Conservation (phyloP, 2,329 filamentous ascomycete species). For the Aspergillus fructus region DNA sequence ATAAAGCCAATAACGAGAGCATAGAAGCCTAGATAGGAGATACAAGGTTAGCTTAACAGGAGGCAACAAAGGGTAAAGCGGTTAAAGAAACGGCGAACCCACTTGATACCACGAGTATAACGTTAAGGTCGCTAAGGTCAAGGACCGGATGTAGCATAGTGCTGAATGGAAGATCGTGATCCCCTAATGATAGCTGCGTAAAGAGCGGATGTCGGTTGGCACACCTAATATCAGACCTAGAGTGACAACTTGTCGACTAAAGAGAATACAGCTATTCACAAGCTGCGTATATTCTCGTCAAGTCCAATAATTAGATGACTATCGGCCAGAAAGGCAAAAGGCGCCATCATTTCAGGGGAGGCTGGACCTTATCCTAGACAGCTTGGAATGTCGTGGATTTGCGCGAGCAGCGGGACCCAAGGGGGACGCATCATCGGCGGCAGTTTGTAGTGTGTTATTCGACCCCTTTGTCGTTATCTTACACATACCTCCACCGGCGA, state of each 20-base stretch:
- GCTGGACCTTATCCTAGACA: neutral
- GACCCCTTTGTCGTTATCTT: constrained; percentile 6
- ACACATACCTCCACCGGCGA: neutral
- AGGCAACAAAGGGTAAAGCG: neutral
- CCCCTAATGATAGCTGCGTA: neutral
- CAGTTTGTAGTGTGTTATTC: constrained; percentile 2
- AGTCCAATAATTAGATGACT: neutral
- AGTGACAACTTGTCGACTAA: neutral
- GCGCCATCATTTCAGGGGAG: neutral
- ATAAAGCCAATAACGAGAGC: constrained; percentile 34
- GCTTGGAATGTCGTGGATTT: neutral
- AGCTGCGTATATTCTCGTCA: neutral
- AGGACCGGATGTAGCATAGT: constrained; percentile 37
- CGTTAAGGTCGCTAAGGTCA: constrained; percentile 35
- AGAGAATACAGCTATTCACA: neutral
- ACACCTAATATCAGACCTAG: neutral
- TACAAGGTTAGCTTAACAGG: constrained; percentile 7
- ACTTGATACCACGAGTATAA: constrained; percentile 35
- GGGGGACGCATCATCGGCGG: constrained; percentile 5
- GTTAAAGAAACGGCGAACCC: constrained; percentile 7
- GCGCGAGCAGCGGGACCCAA: neutral
- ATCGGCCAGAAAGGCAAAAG: neutral
- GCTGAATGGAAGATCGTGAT: neutral
- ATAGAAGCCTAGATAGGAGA: constrained; percentile 28
- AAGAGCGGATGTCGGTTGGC: neutral